Conservation (phyloP, 768 basidiomycete species). For the Kwoniella dendrophila region DNA sequence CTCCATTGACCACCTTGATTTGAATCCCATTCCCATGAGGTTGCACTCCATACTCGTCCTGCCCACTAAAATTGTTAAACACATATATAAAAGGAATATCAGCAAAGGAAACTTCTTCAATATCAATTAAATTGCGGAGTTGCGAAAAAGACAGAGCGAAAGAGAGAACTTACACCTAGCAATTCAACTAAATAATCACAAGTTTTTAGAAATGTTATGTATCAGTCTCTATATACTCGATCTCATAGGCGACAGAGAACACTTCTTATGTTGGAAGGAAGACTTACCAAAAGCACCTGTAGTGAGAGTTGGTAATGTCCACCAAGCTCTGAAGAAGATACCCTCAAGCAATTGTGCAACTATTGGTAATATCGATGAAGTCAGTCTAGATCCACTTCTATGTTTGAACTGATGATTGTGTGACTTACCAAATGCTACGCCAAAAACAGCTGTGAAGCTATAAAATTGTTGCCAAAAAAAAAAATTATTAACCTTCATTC, state of each 20-base stretch:
- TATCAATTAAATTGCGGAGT: no score
- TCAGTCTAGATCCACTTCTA: no score
- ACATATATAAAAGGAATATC: no score
- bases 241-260: no score
- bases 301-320: constrained; percentile 30
- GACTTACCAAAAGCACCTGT: constrained; percentile 23
- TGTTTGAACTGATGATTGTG: no score
- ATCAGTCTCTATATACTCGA: constrained; percentile 3
- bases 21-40: constrained; percentile 12
- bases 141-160: no score
- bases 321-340: constrained; percentile 22
- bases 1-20: constrained; percentile 33
- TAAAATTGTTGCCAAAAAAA: not conserved
- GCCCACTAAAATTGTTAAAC: no score
- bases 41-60: constrained; percentile 25
- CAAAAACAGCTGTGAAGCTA: constrained; percentile 27
- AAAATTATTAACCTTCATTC: not conserved
- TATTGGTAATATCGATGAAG: no score
- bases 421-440: constrained; percentile 1
- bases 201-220: not conserved
- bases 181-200: constrained; percentile 21
- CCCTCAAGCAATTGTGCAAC: constrained; percentile 24
- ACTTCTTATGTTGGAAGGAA: no score
- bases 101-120: no score
- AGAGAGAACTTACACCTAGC: no score